Percentiles rank a stretch among this genome's conserved stretches.
phyloP scores from a whole-genome alignment of 345 rosid species.

The Gynandropsis gynandra region DNA sequence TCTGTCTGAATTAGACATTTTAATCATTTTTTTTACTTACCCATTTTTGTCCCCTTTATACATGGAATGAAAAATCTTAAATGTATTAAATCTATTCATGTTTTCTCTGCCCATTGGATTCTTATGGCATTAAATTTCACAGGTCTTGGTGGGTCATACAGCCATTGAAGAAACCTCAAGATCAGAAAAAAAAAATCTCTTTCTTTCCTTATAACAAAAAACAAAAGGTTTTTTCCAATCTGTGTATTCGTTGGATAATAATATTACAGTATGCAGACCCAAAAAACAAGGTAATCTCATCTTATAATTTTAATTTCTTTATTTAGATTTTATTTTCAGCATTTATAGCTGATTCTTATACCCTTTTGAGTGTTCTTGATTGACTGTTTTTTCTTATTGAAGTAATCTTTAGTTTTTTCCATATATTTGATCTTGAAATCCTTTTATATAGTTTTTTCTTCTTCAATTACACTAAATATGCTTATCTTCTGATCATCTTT shows the following conservation, averaged over 20 bases:
- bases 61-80: no score
- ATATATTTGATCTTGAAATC: slow-evolving; percentile 1
- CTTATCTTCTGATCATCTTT: no score
- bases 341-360: slow-evolving; percentile 23
- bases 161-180: slow-evolving; percentile 44
- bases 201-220: slow-evolving; percentile 22
- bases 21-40: slow-evolving; percentile 9
- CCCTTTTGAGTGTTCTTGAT: slow-evolving; percentile 20
- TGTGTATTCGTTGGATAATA: slow-evolving; percentile 20
- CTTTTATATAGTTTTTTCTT: no score
- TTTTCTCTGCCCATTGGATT: slow-evolving; percentile 25
- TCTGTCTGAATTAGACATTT: slow-evolving; percentile 12
- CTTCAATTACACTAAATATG: no score
- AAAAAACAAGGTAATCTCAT: slow-evolving; percentile 65
- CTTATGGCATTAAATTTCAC: slow-evolving; percentile 26
- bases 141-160: slow-evolving; percentile 48
- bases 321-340: slow-evolving; percentile 16
- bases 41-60: background rate
- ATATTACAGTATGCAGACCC: slow-evolving; percentile 69
- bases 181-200: slow-evolving; percentile 21
- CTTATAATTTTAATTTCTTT: slow-evolving; percentile 17
- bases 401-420: slow-evolving; percentile 18
- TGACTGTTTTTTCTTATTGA: slow-evolving; percentile 16
- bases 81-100: slow-evolving; percentile 25
- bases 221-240: slow-evolving; percentile 23